phyloP scores from a whole-genome alignment of 306 rosid species.

The Pyrus pyrifolia region DNA sequence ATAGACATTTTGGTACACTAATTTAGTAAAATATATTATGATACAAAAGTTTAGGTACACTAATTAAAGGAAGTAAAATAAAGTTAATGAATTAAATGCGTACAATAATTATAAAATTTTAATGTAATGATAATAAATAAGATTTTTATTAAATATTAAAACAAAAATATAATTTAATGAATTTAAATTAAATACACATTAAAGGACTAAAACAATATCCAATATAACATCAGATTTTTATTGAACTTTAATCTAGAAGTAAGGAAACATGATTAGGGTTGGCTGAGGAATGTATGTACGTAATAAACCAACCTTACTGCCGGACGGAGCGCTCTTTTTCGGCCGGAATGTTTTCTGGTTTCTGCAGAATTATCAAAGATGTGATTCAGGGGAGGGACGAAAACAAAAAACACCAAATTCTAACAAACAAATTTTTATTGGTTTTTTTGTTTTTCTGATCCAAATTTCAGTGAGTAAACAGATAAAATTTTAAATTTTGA shows the following conservation, averaged over 20 bases:
- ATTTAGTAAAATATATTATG: no score
- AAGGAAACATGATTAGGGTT: background rate
- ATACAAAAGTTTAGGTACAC: no score
- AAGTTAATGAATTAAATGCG: no score
- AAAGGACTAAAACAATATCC: no score
- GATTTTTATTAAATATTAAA: no score
- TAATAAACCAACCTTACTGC: constrained; percentile 56
- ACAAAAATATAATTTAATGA: no score
- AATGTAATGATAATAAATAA: no score
- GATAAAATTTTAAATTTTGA: background rate
- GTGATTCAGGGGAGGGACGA: background rate
- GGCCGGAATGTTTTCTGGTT: constrained; percentile 86
- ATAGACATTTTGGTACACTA: no score
- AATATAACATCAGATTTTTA: no score
- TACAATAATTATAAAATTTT: no score
- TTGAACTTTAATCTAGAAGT: background rate
- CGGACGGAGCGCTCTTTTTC: constrained; percentile 76
- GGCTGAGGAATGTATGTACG: background rate
- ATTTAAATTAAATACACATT: no score
- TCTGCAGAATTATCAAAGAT: constrained; percentile 33
- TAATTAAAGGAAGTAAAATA: no score
- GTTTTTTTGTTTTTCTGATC: background rate
- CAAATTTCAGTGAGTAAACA: background rate
- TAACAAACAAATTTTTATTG: background rate
- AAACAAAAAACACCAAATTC: background rate